These are phyloP conservation scores for Letharia lupina DNA, from an alignment of 495 filamentous ascomycete genomes.

Conservation along the genomic window DNA sequence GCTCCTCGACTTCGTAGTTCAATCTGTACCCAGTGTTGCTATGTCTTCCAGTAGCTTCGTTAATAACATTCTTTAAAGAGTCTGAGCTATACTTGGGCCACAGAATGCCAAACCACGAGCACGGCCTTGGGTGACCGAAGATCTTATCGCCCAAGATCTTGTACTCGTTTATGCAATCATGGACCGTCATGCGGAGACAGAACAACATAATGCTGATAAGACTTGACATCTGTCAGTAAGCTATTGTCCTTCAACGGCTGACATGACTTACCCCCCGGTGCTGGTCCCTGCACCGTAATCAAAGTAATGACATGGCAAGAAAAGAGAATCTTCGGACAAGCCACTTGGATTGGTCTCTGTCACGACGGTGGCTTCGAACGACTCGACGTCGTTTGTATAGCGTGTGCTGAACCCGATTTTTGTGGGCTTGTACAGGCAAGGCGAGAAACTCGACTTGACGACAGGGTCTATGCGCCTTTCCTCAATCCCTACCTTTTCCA, in stretches of 20 bases:
- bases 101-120: conserved; percentile 12
- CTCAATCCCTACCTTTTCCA: conserved; percentile 3
- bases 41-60: conserved; percentile 17
- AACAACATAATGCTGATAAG: conserved; percentile 46
- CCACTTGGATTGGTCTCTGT: neutral
- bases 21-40: neutral
- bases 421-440: conserved; percentile 6
- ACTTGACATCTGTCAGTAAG: neutral
- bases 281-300: conserved; percentile 22
- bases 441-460: conserved; percentile 4
- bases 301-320: conserved; percentile 12
- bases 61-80: conserved; percentile 10
- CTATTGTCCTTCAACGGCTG: neutral
- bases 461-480: conserved; percentile 12
- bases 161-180: conserved; percentile 41
- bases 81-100: conserved; percentile 13
- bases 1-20: conserved; percentile 1
- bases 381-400: neutral
- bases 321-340: neutral
- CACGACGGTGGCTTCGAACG: neutral
- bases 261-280: conserved; percentile 4
- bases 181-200: conserved; percentile 42
- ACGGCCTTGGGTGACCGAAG: conserved; percentile 32
- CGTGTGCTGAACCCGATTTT: neutral
- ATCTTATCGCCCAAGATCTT: conserved; percentile 37